These are phyloP conservation scores for Dioscorea alata DNA, from an alignment of 106 monocot species.

Conservation along the genomic window DNA sequence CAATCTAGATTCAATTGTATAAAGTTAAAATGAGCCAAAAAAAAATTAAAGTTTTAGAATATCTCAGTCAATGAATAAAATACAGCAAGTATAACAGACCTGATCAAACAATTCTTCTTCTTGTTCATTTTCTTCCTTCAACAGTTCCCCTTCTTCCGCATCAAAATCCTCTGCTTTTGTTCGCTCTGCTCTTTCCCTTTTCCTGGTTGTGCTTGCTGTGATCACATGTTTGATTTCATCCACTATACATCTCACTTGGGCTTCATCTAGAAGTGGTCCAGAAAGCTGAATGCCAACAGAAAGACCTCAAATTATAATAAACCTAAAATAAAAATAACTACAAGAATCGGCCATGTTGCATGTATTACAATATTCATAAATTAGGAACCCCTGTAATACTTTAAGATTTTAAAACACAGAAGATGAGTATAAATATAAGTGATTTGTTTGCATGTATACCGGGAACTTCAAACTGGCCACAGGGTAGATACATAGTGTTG, in stretches of 20 bases:
- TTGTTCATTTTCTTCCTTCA: constrained; percentile 95
- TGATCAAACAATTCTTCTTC: constrained; percentile 95
- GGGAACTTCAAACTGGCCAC: too few relatives aligned
- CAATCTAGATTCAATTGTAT: constrained; percentile 45
- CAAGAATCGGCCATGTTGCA: too few relatives aligned
- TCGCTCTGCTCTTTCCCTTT: constrained; percentile 76
- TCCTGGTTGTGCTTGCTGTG: constrained; percentile 77
- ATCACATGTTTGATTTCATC: constrained; percentile 94
- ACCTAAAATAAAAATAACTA: too few relatives aligned
- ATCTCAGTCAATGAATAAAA: background rate
- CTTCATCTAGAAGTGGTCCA: constrained; percentile 70
- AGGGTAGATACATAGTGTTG: too few relatives aligned
- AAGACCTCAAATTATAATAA: too few relatives aligned
- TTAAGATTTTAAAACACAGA: too few relatives aligned
- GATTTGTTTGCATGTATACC: too few relatives aligned
- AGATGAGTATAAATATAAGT: too few relatives aligned
- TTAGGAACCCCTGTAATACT: too few relatives aligned
- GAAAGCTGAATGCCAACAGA: constrained; percentile 42
- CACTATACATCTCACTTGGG: constrained; percentile 67
- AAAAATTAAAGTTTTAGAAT: background rate
- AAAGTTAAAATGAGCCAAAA: background rate
- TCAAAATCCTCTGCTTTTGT: constrained; percentile 88
- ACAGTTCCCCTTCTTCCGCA: constrained; percentile 90
- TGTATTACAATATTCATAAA: too few relatives aligned
- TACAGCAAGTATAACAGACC: constrained; percentile 21